phyloP scores from a whole-genome alignment of 2,329 filamentous ascomycete genomes.

The Beauveria sp. region DNA sequence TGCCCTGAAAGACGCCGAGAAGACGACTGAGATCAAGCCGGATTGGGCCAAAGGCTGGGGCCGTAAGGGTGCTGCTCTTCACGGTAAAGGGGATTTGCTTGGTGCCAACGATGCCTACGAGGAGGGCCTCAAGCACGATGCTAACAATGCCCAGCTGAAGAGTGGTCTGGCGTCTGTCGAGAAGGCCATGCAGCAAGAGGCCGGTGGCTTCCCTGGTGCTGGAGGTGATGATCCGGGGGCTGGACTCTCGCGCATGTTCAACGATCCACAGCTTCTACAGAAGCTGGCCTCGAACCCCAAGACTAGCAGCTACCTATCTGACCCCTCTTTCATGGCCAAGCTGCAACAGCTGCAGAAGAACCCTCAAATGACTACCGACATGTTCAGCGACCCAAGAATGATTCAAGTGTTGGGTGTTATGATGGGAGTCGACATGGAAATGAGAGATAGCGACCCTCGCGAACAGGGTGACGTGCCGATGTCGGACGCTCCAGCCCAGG shows the following conservation, averaged over 20 bases:
- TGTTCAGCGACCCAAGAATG: slow-evolving; percentile 86
- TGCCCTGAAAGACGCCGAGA: slow-evolving; percentile 82
- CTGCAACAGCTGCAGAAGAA: slow-evolving; percentile 74
- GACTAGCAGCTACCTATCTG: slow-evolving; percentile 72
- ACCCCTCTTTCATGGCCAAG: slow-evolving; percentile 84
- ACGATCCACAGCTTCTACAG: slow-evolving; percentile 78
- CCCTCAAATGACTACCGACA: slow-evolving; percentile 67
- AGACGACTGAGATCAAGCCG: slow-evolving; percentile 89
- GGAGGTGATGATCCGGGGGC: slow-evolving; percentile 56
- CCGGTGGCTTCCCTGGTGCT: slow-evolving; percentile 34
- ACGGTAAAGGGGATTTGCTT: slow-evolving; percentile 78
- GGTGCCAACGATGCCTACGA: slow-evolving; percentile 86
- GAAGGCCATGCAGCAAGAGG: slow-evolving; percentile 67
- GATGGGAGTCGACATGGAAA: slow-evolving; percentile 83
- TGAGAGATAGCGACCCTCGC: slow-evolving; percentile 30
- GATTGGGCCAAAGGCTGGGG: slow-evolving; percentile 98
- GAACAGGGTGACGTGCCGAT: slow-evolving; percentile 59
- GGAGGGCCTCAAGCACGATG: slow-evolving; percentile 87
- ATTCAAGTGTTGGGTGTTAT: slow-evolving; percentile 89
- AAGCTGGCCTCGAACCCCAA: slow-evolving; percentile 95
- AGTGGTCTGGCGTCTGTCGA: slow-evolving; percentile 77
- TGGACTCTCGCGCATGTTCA: slow-evolving; percentile 88
- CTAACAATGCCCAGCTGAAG: slow-evolving; percentile 87
- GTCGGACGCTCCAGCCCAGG: slow-evolving; percentile 51
- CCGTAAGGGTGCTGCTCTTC: slow-evolving; percentile 83